These are phyloP conservation scores for Globisporangium canariense DNA, from an alignment of 352 stramenopile genomes.

Conservation along the genomic window DNA sequence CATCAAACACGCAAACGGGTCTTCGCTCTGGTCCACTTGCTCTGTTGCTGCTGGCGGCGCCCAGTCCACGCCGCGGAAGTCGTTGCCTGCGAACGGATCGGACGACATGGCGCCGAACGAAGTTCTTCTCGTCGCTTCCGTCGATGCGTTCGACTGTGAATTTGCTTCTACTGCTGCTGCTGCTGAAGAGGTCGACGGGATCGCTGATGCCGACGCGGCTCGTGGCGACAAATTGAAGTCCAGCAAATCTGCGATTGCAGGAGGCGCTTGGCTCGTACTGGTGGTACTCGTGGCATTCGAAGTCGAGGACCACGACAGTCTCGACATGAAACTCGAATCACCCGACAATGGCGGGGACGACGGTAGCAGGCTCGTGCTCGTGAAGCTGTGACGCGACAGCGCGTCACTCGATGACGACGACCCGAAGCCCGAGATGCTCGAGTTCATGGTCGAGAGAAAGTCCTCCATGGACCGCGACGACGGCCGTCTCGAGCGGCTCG, in stretches of 20 bases:
- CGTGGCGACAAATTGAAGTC: conserved; percentile 13
- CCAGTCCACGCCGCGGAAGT: conserved; percentile 48
- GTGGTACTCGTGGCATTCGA: not conserved
- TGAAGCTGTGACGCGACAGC: conserved; percentile 11
- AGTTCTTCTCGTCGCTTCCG: not conserved
- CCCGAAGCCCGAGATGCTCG: conserved; percentile 28
- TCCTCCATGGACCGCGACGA: conserved; percentile 67
- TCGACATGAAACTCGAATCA: conserved; percentile 10
- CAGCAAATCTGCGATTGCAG: conserved; percentile 13
- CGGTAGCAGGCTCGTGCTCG: conserved; percentile 29
- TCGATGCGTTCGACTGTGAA: not conserved
- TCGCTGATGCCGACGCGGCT: conserved; percentile 21
- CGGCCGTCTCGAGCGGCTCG: conserved; percentile 36
- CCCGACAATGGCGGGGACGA: conserved; percentile 30
- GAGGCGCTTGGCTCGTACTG: not conserved
- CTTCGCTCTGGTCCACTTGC: conserved; percentile 38
- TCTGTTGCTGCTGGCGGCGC: conserved; percentile 23
- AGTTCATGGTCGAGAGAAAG: conserved; percentile 62
- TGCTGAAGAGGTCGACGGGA: conserved; percentile 1
- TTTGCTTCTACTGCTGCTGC: conserved; percentile 7
- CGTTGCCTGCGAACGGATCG: conserved; percentile 65
- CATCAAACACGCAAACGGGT: conserved; percentile 65
- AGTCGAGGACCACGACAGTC: conserved; percentile 15
- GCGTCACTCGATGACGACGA: conserved; percentile 7
- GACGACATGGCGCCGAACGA: conserved; percentile 17